Base-by-base conservation (phyloP, 306 rosid genomes). In the Vigna unguiculata region DNA sequence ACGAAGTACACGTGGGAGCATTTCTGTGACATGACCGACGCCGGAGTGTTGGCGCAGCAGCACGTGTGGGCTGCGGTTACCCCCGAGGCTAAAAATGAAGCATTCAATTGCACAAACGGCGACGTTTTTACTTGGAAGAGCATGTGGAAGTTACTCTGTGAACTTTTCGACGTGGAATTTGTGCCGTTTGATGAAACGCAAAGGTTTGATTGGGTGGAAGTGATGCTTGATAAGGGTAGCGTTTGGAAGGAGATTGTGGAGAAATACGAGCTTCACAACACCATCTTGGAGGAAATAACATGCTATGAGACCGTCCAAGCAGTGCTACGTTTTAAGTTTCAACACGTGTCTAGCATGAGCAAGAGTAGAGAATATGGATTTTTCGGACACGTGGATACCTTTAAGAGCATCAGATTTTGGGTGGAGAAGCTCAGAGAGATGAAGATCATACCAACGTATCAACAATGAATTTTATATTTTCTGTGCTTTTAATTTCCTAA, bases 31-130 rank as follows among this genome's bases (percentile, higher is more conserved):
- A 58, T 82, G 78, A 69, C 61, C 0, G 85, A 87, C 17, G 75
- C 76, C 0, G 1, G 82, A 1, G 82, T 87, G 28, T 43, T 84
- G 13, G 88, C 86, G 0, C 52, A 87, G 63, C 90, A 84, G 3
- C 88, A 87, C 34, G 81, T 83, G 72, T 86, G 90, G 84, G 87
- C 87, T 2, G 84, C 86, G 0, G 80, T 76, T 14, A 81, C 86
- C 0, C 12, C 45, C 0, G 10, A 28, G 12, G 82, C 84, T 0
- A 78, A 78, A 66, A 86, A 83, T 19, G 17, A 81, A n/a, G 90
- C 86, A 0, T 83, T 83, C 13, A 81, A 86, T 4, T 86, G 86
- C 64, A 75, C 84, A 0, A 86, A 86, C 69, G 79, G 83, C 2
- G 84, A 86, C 32, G 7, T 86, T 61, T 81, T 83, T 9, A 32